Conservation (phyloP, 208 protist species). For the Trypanosomatidae sp. region DNA sequence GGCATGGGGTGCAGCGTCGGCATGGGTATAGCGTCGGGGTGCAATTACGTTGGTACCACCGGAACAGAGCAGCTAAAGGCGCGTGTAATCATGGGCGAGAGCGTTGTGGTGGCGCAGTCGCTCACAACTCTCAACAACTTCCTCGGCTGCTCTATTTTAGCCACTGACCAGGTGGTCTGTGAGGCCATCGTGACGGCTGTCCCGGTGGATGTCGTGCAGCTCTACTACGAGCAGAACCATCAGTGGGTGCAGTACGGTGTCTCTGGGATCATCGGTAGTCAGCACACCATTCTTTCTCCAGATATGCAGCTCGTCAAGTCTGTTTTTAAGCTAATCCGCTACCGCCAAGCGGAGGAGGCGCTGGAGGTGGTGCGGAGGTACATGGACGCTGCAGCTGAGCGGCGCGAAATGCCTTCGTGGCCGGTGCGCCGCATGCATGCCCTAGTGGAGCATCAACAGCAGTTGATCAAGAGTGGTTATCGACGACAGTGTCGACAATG, state of each 20-base stretch:
- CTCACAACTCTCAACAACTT: conserved; percentile 31
- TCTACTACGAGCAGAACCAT: conserved; percentile 28
- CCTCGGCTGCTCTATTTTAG: conserved; percentile 40
- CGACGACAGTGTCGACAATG: conserved; percentile 26
- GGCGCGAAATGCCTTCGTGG: conserved; percentile 29
- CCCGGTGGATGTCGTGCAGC: conserved; percentile 46
- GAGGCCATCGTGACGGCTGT: conserved; percentile 32
- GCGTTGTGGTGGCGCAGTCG: conserved; percentile 32
- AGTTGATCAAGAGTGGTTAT: conserved; percentile 41
- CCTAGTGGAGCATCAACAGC: conserved; percentile 25
- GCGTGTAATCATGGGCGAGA: conserved; percentile 44
- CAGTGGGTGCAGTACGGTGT: conserved; percentile 36
- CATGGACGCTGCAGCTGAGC: conserved; percentile 5
- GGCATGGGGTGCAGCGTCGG: conserved; percentile 26
- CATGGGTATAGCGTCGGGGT: conserved; percentile 50
- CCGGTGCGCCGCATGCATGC: conserved; percentile 23
- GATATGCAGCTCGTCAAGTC: conserved; percentile 30
- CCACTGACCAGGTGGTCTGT: conserved; percentile 41
- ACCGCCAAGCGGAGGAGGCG: conserved; percentile 32
- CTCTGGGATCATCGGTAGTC: conserved; percentile 33
- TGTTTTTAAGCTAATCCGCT: conserved; percentile 49
- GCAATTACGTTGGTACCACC: conserved; percentile 47
- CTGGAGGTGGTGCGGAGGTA: conserved; percentile 22
- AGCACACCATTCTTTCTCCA: conserved; percentile 11
- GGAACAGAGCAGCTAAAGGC: conserved; percentile 61